A percentile compares a stretch with the other conserved stretches of the same genome.
Evolutionary conservation across 2,329 filamentous ascomycete genomes (phyloP).

Genomic region (Bipolaris bicolor): DNA sequence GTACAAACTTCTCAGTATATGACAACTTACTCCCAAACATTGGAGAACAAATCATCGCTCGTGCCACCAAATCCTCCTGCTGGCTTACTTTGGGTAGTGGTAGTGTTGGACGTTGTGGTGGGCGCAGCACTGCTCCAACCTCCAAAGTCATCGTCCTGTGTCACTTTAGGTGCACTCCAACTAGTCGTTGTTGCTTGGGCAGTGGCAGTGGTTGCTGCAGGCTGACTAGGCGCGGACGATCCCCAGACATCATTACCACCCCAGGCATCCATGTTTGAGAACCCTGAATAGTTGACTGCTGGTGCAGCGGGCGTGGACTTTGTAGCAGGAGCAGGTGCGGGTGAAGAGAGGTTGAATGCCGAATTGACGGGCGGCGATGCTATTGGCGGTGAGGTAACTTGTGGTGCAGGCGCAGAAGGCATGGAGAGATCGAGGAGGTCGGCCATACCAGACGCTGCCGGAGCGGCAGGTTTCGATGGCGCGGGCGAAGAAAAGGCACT

Average conservation of each 20-base stretch:
- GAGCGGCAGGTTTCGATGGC: constrained; percentile 54
- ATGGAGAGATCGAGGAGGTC: constrained; percentile 79
- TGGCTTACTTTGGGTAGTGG: constrained; percentile 51
- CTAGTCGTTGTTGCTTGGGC: constrained; percentile 54
- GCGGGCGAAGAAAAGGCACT: constrained; percentile 67
- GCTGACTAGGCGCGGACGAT: constrained; percentile 63
- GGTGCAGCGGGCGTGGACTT: constrained; percentile 40
- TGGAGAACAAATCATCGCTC: constrained; percentile 87
- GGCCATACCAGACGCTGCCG: constrained; percentile 64
- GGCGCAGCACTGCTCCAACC: constrained; percentile 84
- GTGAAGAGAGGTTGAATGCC: constrained; percentile 67
- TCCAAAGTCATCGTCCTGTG: constrained; percentile 93
- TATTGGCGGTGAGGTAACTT: constrained; percentile 35
- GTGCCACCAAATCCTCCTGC: constrained; percentile 61
- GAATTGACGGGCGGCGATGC: constrained; percentile 60
- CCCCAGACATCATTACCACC: constrained; percentile 83
- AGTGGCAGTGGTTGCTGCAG: constrained; percentile 42
- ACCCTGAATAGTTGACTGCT: constrained; percentile 50
- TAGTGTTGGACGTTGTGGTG: constrained; percentile 44
- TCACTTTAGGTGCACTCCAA: constrained; percentile 66
- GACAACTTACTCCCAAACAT: constrained; percentile 79
- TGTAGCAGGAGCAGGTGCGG: constrained; percentile 43
- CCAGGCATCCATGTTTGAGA: constrained; percentile 75
- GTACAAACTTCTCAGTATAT: background rate
- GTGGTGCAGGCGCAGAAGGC: constrained; percentile 42